phyloP scores from a whole-genome alignment of 371 early-diverging fungal genomes.

The Saksenaea vasiformis region DNA sequence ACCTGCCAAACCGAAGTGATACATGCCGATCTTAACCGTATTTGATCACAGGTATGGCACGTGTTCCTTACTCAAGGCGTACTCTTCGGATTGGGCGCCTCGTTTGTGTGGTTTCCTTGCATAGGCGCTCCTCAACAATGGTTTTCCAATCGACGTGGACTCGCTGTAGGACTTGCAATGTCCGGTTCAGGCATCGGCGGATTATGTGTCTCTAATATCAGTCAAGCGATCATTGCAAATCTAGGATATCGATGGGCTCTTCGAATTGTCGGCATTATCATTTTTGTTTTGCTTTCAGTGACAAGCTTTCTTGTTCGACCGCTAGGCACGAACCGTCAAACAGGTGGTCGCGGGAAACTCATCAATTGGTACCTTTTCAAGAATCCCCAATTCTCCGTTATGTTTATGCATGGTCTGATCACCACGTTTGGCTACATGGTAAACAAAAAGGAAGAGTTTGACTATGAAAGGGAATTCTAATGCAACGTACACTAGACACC shows the following conservation, averaged over 20 bases:
- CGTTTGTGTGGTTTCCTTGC: constrained; percentile 71
- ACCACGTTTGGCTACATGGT: constrained; percentile 35
- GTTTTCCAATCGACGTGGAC: constrained; percentile 66
- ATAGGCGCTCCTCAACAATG: constrained; percentile 70
- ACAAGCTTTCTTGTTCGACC: constrained; percentile 10
- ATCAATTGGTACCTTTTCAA: constrained; percentile 36
- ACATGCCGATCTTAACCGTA: not conserved
- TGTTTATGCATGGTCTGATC: constrained; percentile 27
- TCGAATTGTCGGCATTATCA: constrained; percentile 47
- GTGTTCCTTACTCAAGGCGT: constrained; percentile 71
- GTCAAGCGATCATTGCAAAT: constrained; percentile 47
- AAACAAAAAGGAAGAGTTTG: constrained; percentile 5
- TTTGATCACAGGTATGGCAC: constrained; percentile 54
- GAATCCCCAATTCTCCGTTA: constrained; percentile 27
- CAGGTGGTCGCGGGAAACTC: constrained; percentile 43
- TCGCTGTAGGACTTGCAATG: constrained; percentile 75
- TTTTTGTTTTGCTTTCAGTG: constrained; percentile 28
- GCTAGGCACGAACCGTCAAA: constrained; percentile 32
- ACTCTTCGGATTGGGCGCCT: constrained; percentile 69
- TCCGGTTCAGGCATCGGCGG: constrained; percentile 70
- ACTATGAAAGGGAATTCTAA: not conserved
- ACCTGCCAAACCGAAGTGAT: not conserved
- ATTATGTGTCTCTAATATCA: constrained; percentile 58
- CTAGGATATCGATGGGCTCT: constrained; percentile 68
- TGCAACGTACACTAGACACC: constrained; percentile 19